Evolutionary conservation across 345 rosid genomes (phyloP), one percentile per base, ranked within the genome.

Genomic region (Gossypium longicalyx): DNA sequence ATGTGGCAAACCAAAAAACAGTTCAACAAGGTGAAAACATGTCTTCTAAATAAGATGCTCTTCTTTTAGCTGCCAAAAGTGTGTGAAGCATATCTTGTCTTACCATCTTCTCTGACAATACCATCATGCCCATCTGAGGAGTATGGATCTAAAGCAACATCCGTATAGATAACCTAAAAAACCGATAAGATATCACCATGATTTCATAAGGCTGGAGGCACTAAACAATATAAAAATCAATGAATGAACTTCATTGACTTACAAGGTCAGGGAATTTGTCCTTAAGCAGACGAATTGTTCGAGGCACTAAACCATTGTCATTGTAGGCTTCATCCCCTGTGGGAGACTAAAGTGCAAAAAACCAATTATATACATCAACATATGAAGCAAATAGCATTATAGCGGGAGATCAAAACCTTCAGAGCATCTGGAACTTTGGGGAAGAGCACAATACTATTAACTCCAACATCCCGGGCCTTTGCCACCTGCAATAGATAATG

Each of bases 361-460:
- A 34, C 43, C 44, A 74, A 51, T 71, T 49, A 65, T 47, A 68
- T 66, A 64, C 38, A 70, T 60, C 22, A 71, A 49, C 48, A 43
- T 57, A 7, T 12, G 49, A 15, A 51, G 43, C 44, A 76, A 67
- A 75, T 66, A 43, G 47, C 72, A 76, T 45, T 59, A 29, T 41
- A 66, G 27, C 77, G 60, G 25, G 73, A 77, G 74, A 75, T 23
- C 23, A 70, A 80, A 77, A 89, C 98, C 98, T 94, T 94, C 74
- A 94, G 72, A 73, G 88, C 97, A 81, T 94, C 98, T 0, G 98
- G 98, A 77, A 94, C 91, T 89, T 94, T 94, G 72, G 98, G 98
- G 79, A 94, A 92, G 76, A 94, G 80, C 23, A 94, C 94, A 8
- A 92, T 74, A 69, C 94, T 91, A 72, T 92, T 90, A 2, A 94